Percentiles rank a stretch among this genome's conserved stretches.
Evolutionary conservation across 306 rosid species (phyloP).

Genomic region (Quercus dentata): DNA sequence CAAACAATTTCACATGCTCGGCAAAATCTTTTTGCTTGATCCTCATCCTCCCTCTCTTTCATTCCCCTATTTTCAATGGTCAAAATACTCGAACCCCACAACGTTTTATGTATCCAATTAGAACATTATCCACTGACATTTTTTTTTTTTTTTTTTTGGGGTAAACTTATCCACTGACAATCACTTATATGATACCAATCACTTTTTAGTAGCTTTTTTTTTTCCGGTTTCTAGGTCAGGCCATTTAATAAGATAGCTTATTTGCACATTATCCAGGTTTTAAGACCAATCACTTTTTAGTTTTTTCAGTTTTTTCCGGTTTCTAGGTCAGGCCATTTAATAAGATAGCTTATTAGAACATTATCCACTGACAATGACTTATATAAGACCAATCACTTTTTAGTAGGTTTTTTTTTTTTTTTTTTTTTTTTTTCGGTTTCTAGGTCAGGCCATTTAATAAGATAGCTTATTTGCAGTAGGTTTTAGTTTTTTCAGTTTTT

Average conservation of each 20-base stretch:
- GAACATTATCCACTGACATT: neutral
- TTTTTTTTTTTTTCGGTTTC: neutral
- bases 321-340: neutral
- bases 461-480: too few species aligned
- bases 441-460: neutral
- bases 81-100: constrained; percentile 18
- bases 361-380: too few species aligned
- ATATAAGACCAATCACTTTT: too few species aligned
- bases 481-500: too few species aligned
- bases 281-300: too few species aligned
- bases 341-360: neutral
- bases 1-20: constrained; percentile 7
- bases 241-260: neutral
- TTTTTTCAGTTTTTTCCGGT: neutral
- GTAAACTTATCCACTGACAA: neutral
- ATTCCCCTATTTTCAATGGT: constrained; percentile 3
- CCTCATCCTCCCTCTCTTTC: neutral
- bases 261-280: too few species aligned
- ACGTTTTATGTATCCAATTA: neutral
- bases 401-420: too few species aligned
- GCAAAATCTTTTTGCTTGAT: neutral
- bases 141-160: too few species aligned
- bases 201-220: neutral
- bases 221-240: neutral
- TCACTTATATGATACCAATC: neutral